Evolutionary conservation across 2,329 filamentous ascomycete species (phyloP), one percentile per base, ranked within the genome.

Genomic region (Claviceps sp.): DNA sequence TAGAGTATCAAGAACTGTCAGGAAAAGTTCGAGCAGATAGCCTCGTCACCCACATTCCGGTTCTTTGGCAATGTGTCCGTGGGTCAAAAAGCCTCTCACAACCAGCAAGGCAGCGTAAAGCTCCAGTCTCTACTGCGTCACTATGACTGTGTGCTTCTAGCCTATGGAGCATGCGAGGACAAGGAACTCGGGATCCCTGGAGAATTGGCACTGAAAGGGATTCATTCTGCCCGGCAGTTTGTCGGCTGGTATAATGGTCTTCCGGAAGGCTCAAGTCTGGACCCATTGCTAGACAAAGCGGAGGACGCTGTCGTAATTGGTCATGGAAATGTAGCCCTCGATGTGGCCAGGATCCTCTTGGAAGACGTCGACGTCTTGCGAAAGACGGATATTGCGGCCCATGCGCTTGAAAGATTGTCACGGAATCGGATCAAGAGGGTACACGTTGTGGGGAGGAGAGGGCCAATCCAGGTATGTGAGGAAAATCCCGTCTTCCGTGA

Each of bases 191-290:
- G 80, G 0, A 82, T 98, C 38, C 82, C 85, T 0, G 90, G 91
- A 8, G 93, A 98, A 62, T 76, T 83, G 3, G 66, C 69, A 5
- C 70, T 93, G 6, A 72, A 75, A 26, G 88, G 87, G 2, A 81
- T 97, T 17, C 85, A 89, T 64, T 95, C 90, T 7, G 93, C 93
- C 2, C 80, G 93, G 29, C 85, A 89, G 40, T 96, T 97, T 64
- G 93, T 98, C 1, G 93, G 90, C 17, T 98, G 93, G 93, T 98
- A 98, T 68, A 98, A 98, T 66, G 93, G 93, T 2, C 75, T 95
- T 2, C 93, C 93, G 0, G 86, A 94, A 59, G 86, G 86, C 62
- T 78, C 84, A 20, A 67, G 77, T 58, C 70, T 95, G 7, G 71
- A 77, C n/a, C 86, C 89, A 0, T 79, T 88, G 61, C 75, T 97